phyloP scores from a whole-genome alignment of 2,329 filamentous ascomycete species.

The Verticillium longisporum region DNA sequence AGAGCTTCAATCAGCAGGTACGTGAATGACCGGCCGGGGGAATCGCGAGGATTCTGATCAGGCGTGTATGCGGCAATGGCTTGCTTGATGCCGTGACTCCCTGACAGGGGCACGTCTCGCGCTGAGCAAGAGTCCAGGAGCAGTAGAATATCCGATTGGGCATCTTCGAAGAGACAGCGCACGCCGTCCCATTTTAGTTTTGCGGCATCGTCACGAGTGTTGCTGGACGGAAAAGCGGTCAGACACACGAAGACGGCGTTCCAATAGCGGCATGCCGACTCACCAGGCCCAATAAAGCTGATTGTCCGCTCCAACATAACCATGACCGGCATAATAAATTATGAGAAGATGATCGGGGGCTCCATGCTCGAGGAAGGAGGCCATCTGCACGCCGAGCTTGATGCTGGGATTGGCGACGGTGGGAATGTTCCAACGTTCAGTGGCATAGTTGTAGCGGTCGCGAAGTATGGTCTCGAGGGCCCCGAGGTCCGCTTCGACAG shows the following conservation, averaged over 20 bases:
- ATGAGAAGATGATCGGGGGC: constrained; percentile 54
- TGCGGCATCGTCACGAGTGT: constrained; percentile 48
- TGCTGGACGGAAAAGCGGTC: constrained; percentile 35
- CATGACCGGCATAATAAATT: constrained; percentile 58
- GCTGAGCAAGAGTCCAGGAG: constrained; percentile 55
- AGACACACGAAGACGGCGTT: constrained; percentile 17
- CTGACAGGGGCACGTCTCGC: constrained; percentile 41
- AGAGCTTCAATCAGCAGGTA: constrained; percentile 50
- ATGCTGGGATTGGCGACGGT: constrained; percentile 51
- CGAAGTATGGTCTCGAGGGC: constrained; percentile 51
- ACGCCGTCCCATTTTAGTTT: constrained; percentile 60
- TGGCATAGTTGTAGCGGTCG: constrained; percentile 54
- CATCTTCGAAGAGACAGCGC: constrained; percentile 55
- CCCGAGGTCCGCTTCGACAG: constrained; percentile 44
- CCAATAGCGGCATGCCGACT: constrained; percentile 22
- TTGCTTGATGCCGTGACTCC: constrained; percentile 53
- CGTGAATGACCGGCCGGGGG: constrained; percentile 49
- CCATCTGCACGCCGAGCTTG: constrained; percentile 55
- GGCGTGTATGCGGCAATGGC: constrained; percentile 53
- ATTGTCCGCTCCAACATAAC: constrained; percentile 50
- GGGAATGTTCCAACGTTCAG: constrained; percentile 55
- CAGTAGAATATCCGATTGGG: constrained; percentile 55
- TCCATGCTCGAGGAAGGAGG: constrained; percentile 52
- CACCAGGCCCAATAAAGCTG: constrained; percentile 63
- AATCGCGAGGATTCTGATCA: constrained; percentile 39